Evolutionary conservation across 2,329 filamentous ascomycete species (phyloP), one percentile per base, ranked within the genome.

Genomic region (Claviceps humidiphila): DNA sequence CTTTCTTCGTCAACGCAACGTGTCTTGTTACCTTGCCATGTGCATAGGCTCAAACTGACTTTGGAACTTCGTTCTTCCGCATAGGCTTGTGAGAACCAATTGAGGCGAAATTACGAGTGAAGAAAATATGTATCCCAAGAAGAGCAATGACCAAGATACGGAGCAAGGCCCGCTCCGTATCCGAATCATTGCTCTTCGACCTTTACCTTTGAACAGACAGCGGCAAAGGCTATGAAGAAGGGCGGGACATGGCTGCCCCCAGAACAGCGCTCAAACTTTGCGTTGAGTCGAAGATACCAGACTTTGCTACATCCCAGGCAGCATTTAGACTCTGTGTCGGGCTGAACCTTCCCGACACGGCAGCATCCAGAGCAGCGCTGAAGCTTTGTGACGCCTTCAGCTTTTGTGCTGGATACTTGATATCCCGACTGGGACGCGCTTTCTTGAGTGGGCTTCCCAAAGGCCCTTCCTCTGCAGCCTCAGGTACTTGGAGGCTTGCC

Each of bases 361-460:
- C 60, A 5, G 66, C 58, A 30, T 63, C 65, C 39, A 69, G 52
- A 38, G 68, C 66, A 22, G 66, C 63, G 41, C 63, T 70, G 45
- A 70, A 58, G 43, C 60, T 67, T 52, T 67, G 66, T 8, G 64
- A 60, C 20, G 61, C 53, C 22, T 61, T 56, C 46, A 58, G 59
- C 49, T 59, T 65, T 38, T 64, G 57, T 17, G 51, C 55, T 38
- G 51, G 51, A 41, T 57, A 58, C 13, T 57, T 56, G 16, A 63
- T 61, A 48, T 69, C 67, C 40, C 68, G 58, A 59, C 82, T 86
- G 1, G 83, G 78, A 39, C 86, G 75, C 53, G 87, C 83, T 63
- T 84, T 88, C 74, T 89, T 89, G 60, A 87, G 75, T 1, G 86
- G 86, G 58, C 84, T 88, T 48, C 82, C 84, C 22, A 88, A 66